phyloP scores from a whole-genome alignment of 2,329 filamentous ascomycete genomes.

The Periglandula ipomoeae region DNA sequence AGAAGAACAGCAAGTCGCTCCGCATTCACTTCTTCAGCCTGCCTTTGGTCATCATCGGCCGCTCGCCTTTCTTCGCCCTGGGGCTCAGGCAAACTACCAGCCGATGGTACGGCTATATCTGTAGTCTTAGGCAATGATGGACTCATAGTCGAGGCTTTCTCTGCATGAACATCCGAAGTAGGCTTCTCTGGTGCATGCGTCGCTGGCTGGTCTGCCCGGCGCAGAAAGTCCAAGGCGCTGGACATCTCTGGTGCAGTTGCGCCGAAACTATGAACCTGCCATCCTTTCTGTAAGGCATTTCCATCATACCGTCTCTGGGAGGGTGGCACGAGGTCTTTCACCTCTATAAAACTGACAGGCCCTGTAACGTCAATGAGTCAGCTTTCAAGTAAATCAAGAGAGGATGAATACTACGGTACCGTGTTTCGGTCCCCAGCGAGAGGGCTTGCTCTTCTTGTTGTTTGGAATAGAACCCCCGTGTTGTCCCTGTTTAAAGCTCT shows the following conservation, averaged over 20 bases:
- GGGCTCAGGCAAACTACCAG: not conserved
- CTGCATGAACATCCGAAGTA: not conserved
- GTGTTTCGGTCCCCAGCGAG: too few species aligned
- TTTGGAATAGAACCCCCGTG: not conserved
- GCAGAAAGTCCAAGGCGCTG: constrained; percentile 5
- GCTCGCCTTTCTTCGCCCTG: not conserved
- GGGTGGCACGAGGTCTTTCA: constrained; percentile 1
- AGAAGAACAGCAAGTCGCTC: constrained; percentile 3
- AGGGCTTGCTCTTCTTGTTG: not conserved
- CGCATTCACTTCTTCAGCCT: constrained; percentile 1
- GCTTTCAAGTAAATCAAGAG: too few species aligned
- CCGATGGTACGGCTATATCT: not conserved
- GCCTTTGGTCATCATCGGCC: not conserved
- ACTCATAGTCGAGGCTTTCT: not conserved
- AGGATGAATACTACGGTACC: too few species aligned
- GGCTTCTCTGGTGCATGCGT: not conserved
- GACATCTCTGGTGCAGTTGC: not conserved
- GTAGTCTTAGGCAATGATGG: not conserved
- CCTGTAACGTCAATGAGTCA: too few species aligned
- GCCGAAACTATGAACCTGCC: not conserved
- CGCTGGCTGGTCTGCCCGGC: not conserved
- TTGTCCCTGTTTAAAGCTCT: constrained; percentile 16
- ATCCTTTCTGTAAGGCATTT: constrained; percentile 2
- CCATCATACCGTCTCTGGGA: constrained; percentile 1
- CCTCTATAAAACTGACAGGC: not conserved